Evolutionary conservation across 768 basidiomycete species (phyloP).

Genomic region (Termitomyces sp.): DNA sequence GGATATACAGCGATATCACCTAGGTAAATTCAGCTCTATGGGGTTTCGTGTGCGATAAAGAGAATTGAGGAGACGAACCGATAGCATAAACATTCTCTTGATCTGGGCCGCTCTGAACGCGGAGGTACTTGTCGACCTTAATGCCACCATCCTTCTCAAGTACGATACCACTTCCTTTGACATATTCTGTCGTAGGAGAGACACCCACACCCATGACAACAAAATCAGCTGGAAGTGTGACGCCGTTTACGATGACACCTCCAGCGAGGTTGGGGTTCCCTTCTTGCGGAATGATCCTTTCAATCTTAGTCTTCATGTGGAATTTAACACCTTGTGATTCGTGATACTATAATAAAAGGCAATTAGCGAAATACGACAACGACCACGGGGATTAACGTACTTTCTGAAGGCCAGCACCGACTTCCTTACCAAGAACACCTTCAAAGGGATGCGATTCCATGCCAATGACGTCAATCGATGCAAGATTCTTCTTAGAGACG

Average conservation of each 20-base stretch:
- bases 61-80: slow-evolving; percentile 31
- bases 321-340: slow-evolving; percentile 82
- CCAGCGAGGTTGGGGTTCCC: slow-evolving; percentile 49
- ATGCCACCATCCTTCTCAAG: slow-evolving; percentile 76
- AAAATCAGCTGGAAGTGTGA: slow-evolving; percentile 64
- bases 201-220: slow-evolving; percentile 88
- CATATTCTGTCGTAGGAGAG: slow-evolving; percentile 71
- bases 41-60: not conserved
- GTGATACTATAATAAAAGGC: slow-evolving; percentile 47
- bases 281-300: slow-evolving; percentile 56
- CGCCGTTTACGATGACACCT: slow-evolving; percentile 60
- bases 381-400: slow-evolving; percentile 24
- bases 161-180: slow-evolving; percentile 63
- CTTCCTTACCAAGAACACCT: slow-evolving; percentile 69
- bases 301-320: slow-evolving; percentile 66
- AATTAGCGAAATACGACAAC: not conserved
- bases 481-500: slow-evolving; percentile 64
- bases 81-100: slow-evolving; percentile 62
- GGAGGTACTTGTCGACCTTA: slow-evolving; percentile 68
- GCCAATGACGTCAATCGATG: slow-evolving; percentile 79
- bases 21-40: slow-evolving; percentile 13
- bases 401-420: slow-evolving; percentile 75
- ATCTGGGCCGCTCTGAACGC: slow-evolving; percentile 42
- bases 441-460: slow-evolving; percentile 81
- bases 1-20: slow-evolving; percentile 84